Base-by-base conservation (phyloP, 2,329 filamentous ascomycete genomes). In the Aspergillus caelatus region DNA sequence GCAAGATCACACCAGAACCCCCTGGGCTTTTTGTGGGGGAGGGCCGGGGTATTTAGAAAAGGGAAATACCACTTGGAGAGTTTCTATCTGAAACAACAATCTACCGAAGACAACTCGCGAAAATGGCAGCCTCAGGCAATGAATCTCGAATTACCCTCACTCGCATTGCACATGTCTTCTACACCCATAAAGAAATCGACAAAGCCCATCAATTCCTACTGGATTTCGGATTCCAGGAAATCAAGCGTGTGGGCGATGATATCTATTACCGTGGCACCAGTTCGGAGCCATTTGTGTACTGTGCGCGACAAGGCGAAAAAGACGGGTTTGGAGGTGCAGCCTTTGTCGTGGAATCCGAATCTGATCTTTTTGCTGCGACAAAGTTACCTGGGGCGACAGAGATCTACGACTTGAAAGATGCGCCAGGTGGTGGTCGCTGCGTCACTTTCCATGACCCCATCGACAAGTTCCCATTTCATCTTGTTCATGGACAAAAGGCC, bases 391-490 rank as follows among this genome's bases (percentile, higher is more conserved):
- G 34, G 34, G 34, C 34, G 11, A 36, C 34, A 36, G 34, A 5
- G 4, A 36, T 36, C 34, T 36, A 36, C 34, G 34, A 36, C 34
- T 36, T 36, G 5, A 5, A 12, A 14, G 4, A 62, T 54, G 28
- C 75, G n/a, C 77, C 77, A 1, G 77, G 77, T 10, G 76, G 76
- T 45, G 77, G 77, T 10, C 58, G 66, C 14, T 62, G 77, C n/a
- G 61, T 78, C 11, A 77, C 75, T 1, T 62, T 78, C 19, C 63
- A 63, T n/a, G 77, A 79, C 53, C 74, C 76, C 0, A 74, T 77
- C 60, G 77, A 77, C 23, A 76, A 76, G 52, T 63, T 65, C 19
- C 74, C 72, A 14, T 65, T 79, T 21, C 76, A 78, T 58, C 70
- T 79, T 8, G 70, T 79, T 8, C 71, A 76, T 65, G 78, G 77